These are phyloP conservation scores for Penicillium antarcticum DNA, from an alignment of 495 filamentous ascomycete species.

Conservation along the genomic window DNA sequence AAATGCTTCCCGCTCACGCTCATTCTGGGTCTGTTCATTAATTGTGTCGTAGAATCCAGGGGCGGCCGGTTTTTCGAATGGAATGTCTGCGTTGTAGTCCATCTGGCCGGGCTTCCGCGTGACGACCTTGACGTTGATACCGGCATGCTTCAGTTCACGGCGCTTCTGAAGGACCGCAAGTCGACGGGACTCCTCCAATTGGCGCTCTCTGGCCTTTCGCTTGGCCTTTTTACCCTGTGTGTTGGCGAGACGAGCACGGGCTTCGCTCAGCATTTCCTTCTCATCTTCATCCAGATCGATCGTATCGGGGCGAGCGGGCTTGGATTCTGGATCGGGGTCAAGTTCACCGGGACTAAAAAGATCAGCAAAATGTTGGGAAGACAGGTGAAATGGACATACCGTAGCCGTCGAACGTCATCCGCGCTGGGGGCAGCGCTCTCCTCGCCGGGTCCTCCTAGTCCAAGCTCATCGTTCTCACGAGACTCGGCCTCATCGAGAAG, in stretches of 20 bases:
- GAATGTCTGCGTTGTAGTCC: constrained; percentile 99
- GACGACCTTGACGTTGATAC: constrained; percentile 96
- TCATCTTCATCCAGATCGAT: constrained; percentile 98
- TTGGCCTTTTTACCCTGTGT: constrained; percentile 99
- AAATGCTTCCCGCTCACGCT: constrained; percentile 81
- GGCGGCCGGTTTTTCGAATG: constrained; percentile 88
- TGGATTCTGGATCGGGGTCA: constrained; percentile 93
- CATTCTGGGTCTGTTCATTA: constrained; percentile 77
- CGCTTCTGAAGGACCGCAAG: constrained; percentile 91
- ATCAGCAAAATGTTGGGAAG: constrained; percentile 16
- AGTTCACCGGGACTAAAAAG: constrained; percentile 73
- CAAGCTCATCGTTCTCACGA: constrained; percentile 78
- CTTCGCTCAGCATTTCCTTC: constrained; percentile 98
- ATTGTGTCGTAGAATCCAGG: constrained; percentile 91
- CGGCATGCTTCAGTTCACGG: constrained; percentile 92
- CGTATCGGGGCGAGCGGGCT: constrained; percentile 94
- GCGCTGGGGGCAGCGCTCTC: constrained; percentile 87
- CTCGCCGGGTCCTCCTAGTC: constrained; percentile 81
- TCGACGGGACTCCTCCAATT: constrained; percentile 89
- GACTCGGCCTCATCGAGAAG: constrained; percentile 94
- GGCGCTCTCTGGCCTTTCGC: constrained; percentile 91
- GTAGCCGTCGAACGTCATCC: constrained; percentile 85
- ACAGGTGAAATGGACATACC: constrained; percentile 33
- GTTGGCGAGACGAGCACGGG: constrained; percentile 91
- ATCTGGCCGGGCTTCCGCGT: constrained; percentile 92